These are phyloP conservation scores for Podospora fimiseda DNA, from an alignment of 495 filamentous ascomycete species.

Conservation along the genomic window DNA sequence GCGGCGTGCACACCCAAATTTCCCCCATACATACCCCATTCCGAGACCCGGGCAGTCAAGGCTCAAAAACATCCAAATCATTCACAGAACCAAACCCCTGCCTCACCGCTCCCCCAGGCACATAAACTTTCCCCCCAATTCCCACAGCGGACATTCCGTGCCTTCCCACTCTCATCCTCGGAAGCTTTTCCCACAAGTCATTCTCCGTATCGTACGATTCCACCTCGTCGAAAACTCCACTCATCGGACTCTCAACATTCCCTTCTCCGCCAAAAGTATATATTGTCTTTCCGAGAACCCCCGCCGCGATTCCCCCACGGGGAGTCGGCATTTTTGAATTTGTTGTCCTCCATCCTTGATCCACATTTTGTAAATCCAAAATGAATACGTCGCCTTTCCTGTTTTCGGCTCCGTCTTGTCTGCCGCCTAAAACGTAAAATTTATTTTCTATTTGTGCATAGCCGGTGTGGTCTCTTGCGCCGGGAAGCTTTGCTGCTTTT, in stretches of 20 bases:
- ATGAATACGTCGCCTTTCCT: constrained; percentile 26
- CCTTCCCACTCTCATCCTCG: constrained; percentile 23
- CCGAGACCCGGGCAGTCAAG: no score
- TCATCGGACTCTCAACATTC: constrained; percentile 11
- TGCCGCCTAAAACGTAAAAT: constrained; percentile 31
- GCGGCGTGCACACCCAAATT: no score
- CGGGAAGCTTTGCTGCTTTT: not conserved
- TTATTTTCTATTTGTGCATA: constrained; percentile 21
- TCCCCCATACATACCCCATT: no score
- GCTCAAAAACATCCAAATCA: constrained; percentile 11
- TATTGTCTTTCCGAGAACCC: constrained; percentile 21
- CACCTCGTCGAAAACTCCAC: constrained; percentile 20
- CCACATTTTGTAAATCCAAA: constrained; percentile 20
- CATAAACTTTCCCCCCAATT: constrained; percentile 20
- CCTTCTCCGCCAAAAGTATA: constrained; percentile 36
- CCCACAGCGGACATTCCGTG: constrained; percentile 27
- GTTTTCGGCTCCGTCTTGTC: constrained; percentile 18
- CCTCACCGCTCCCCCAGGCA: constrained; percentile 15
- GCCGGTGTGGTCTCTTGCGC: not conserved
- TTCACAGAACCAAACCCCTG: constrained; percentile 11
- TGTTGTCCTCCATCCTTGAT: constrained; percentile 13
- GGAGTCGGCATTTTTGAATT: constrained; percentile 21
- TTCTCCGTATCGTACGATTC: constrained; percentile 26
- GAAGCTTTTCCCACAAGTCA: constrained; percentile 19
- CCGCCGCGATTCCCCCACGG: constrained; percentile 25